These are phyloP conservation scores for Hypsizygus marmoreus DNA, from an alignment of 768 basidiomycete species.

Conservation along the genomic window DNA sequence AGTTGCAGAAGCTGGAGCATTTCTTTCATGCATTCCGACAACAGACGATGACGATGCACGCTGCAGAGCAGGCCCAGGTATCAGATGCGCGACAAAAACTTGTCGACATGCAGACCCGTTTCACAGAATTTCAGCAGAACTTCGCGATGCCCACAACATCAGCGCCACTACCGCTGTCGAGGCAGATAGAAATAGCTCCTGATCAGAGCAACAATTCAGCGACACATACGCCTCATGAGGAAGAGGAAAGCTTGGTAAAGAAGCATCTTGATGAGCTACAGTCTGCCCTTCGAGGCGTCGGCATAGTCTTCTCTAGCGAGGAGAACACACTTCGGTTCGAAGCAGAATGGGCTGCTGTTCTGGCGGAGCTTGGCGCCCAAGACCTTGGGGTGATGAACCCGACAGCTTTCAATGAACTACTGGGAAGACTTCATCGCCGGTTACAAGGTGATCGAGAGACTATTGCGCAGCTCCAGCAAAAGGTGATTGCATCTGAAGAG, in stretches of 20 bases:
- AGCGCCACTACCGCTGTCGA: background rate
- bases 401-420: constrained; percentile 14
- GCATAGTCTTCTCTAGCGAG: constrained; percentile 15
- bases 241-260: constrained; percentile 4
- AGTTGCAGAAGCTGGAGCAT: constrained; percentile 10
- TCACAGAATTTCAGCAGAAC: constrained; percentile 11
- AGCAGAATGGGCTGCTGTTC: constrained; percentile 17
- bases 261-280: constrained; percentile 16
- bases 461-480: constrained; percentile 14
- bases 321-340: constrained; percentile 19
- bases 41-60: constrained; percentile 5
- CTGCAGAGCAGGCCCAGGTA: constrained; percentile 9
- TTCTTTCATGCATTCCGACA: constrained; percentile 9
- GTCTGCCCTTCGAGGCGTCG: constrained; percentile 12
- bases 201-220: too few species aligned
- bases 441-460: constrained; percentile 17
- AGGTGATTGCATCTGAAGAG: constrained; percentile 6
- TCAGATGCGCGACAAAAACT: constrained; percentile 4
- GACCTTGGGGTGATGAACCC: constrained; percentile 14
- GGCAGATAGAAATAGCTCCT: constrained; percentile 5
- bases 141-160: background rate
- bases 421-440: constrained; percentile 11
- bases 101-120: constrained; percentile 5
- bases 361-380: constrained; percentile 16
- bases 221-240: too few species aligned